Evolutionary conservation across 768 basidiomycete species (phyloP), one percentile per base, ranked within the genome.

Genomic region (Lactifluus pinguis): DNA sequence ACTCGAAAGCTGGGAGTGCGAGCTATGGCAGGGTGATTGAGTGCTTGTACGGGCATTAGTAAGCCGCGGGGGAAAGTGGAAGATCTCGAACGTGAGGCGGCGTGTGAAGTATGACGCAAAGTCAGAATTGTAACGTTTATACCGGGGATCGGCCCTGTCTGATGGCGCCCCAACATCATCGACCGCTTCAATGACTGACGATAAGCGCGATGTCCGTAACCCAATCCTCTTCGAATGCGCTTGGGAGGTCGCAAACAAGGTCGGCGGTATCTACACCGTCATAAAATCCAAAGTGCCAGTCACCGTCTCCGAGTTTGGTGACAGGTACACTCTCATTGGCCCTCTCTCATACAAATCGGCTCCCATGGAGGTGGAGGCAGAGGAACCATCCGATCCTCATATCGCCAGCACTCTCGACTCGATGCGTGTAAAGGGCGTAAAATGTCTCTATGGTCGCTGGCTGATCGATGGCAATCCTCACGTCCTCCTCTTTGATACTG

Each of bases 221-320:
- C 83, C 90, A 50, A 69, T 92, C 38, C 87, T 97, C 70, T 97
- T 97, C 70, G 94, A 97, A 71, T 92, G 88, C 72, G 94, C 94
- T 38, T 98, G 95, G 95, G 95, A 97, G 76, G 95, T 97, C 68
- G 94, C 89, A 38, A 97, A 98, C 83, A 98, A 97, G 75, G 95
- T 98, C 73, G 95, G 95, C 67, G 95, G 95, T 63, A 98, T 98
- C 75, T 98, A 98, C 81, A 98, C 95, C 65, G 95, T 99, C 76
- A 97, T 98, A 72, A 98, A 98, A 77, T 98, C 97, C 53, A 99
- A 99, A 72, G 94, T 97, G 59, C 97, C 97, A 57, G 92, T 99
- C 76, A 98, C 97, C 67, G 89, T 95, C 70, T 84, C 85, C 58
- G 97, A 98, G 75, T 98, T 88, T 76, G 94, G 91, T 69, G 90